Evolutionary conservation across 768 basidiomycete genomes (phyloP).

Genomic region (Leucocoprinus birnbaumii): DNA sequence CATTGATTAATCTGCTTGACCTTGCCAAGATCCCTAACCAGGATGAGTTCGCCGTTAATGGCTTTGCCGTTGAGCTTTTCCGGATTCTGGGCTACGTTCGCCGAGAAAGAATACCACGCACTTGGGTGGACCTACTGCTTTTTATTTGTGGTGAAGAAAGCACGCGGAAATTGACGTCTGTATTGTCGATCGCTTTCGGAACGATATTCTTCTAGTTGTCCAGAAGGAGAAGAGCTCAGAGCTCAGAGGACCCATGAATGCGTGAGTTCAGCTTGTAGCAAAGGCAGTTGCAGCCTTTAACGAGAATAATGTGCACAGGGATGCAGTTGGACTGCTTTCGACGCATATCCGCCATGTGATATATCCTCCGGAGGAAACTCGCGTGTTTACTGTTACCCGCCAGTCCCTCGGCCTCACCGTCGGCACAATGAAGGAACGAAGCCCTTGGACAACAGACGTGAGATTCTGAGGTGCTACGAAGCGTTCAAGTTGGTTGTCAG

Average conservation of each 20-base stretch:
- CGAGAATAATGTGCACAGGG: slow-evolving; percentile 17
- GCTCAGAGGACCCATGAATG: slow-evolving; percentile 7
- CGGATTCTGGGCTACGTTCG: slow-evolving; percentile 22
- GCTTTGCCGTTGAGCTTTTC: slow-evolving; percentile 27
- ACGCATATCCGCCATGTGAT: slow-evolving; percentile 12
- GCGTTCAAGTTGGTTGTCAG: not conserved
- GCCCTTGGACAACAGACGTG: slow-evolving; percentile 15
- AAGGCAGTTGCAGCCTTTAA: slow-evolving; percentile 21
- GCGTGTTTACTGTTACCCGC: slow-evolving; percentile 12
- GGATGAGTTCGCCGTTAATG: slow-evolving; percentile 24
- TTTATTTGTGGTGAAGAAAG: slow-evolving; percentile 24
- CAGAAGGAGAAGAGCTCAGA: slow-evolving; percentile 22
- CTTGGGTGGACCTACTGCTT: slow-evolving; percentile 22
- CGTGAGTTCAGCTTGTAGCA: slow-evolving; percentile 22
- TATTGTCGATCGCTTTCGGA: slow-evolving; percentile 20
- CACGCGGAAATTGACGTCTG: slow-evolving; percentile 28
- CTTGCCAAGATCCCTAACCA: slow-evolving; percentile 18
- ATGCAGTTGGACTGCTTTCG: slow-evolving; percentile 2
- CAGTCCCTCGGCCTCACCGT: slow-evolving; percentile 7
- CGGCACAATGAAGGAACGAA: slow-evolving; percentile 2
- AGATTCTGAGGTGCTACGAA: slow-evolving; percentile 9
- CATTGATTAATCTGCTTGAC: slow-evolving; percentile 22
- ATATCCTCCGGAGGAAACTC: slow-evolving; percentile 19
- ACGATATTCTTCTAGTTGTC: slow-evolving; percentile 24
- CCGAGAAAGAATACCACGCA: slow-evolving; percentile 18